Evolutionary conservation across 257 asterid species (phyloP).

Genomic region (Nicotiana obtusifolia): DNA sequence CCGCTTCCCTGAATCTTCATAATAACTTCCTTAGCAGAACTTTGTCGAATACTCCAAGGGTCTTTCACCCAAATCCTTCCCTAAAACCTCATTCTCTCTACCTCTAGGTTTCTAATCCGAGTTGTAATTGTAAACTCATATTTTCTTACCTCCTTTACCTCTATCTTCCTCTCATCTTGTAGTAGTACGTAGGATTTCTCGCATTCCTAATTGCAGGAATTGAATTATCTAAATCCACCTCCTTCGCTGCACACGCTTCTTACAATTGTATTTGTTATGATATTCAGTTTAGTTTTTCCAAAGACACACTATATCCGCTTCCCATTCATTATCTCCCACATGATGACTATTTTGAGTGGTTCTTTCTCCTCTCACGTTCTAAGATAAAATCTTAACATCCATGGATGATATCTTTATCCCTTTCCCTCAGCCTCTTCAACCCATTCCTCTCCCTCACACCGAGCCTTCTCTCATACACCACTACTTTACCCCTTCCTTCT

Average conservation of each 20-base stretch:
- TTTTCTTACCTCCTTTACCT: background rate
- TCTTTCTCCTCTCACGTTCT: background rate
- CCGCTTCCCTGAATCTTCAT: no score
- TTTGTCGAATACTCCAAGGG: no score
- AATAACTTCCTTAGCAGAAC: no score
- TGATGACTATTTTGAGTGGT: background rate
- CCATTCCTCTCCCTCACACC: background rate
- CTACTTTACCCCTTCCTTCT: no score
- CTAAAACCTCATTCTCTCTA: background rate
- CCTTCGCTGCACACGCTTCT: background rate
- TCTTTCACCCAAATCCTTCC: no score
- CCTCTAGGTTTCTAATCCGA: background rate
- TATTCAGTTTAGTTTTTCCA: background rate
- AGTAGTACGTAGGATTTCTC: background rate
- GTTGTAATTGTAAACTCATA: background rate
- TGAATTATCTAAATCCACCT: background rate
- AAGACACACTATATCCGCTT: background rate
- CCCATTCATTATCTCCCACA: background rate
- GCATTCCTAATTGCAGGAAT: background rate
- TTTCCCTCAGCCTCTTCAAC: background rate
- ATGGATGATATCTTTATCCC: background rate
- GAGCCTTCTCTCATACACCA: no score
- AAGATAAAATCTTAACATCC: background rate
- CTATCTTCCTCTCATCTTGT: background rate
- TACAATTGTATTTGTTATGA: background rate